These are phyloP conservation scores for Silene coronaria DNA, from an alignment of 179 eudicot genomes.

Conservation along the genomic window DNA sequence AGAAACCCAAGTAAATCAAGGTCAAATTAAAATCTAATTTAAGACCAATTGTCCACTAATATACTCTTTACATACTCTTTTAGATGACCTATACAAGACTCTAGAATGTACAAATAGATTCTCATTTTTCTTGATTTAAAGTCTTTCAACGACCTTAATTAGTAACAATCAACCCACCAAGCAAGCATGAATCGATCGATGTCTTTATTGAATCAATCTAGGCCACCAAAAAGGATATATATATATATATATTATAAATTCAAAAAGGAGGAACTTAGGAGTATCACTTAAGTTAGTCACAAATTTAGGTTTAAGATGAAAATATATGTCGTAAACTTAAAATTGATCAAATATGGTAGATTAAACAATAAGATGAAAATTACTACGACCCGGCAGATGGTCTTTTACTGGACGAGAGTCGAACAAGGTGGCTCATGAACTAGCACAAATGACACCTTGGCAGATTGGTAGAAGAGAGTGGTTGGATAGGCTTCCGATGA, in stretches of 20 bases:
- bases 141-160: slow-evolving; percentile 17
- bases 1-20: not conserved
- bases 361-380: too few species aligned
- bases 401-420: too few species aligned
- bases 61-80: not conserved
- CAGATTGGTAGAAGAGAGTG: too few species aligned
- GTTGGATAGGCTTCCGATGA: too few species aligned
- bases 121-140: not conserved
- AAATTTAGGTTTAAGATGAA: too few species aligned
- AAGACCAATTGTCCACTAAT: slow-evolving; percentile 12
- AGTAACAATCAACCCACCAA: slow-evolving; percentile 14
- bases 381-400: too few species aligned
- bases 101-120: not conserved
- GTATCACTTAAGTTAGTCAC: not conserved
- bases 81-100: slow-evolving; percentile 24
- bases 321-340: too few species aligned
- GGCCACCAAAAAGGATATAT: slow-evolving; percentile 15
- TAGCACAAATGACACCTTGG: too few species aligned
- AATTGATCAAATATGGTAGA: too few species aligned
- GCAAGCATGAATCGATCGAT: not conserved
- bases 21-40: not conserved
- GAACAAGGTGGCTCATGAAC: too few species aligned
- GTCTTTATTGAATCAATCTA: slow-evolving; percentile 13
- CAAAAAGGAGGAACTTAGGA: not conserved
- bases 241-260: too few species aligned